phyloP scores from a whole-genome alignment of 1,284 basidiomycete species.

The Tranzscheliella williamsii region DNA sequence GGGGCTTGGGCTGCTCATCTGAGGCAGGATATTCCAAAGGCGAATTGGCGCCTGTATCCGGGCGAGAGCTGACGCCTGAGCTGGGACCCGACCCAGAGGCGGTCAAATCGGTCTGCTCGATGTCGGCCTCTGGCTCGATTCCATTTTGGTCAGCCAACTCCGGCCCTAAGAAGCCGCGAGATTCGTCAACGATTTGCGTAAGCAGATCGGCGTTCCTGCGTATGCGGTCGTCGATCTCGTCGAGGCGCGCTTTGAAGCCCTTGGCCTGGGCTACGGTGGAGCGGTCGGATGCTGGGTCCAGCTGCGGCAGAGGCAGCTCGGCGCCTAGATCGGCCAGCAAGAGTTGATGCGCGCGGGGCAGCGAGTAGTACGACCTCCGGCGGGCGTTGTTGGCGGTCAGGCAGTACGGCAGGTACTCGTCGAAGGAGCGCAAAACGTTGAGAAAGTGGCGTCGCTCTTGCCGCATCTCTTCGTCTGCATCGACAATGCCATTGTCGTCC shows the following conservation, averaged over 20 bases:
- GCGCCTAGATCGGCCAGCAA: constrained; percentile 37
- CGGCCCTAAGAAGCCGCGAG: constrained; percentile 47
- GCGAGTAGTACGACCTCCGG: constrained; percentile 42
- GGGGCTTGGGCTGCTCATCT: neutral
- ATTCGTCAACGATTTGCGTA: constrained; percentile 45
- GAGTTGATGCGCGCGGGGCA: constrained; percentile 48
- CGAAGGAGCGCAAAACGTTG: constrained; percentile 51
- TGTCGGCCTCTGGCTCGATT: no score
- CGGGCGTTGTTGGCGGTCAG: constrained; percentile 49
- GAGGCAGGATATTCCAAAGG: neutral
- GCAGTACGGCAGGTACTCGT: constrained; percentile 55
- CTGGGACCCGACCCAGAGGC: neutral
- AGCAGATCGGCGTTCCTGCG: constrained; percentile 56
- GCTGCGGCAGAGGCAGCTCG: constrained; percentile 31
- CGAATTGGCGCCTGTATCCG: neutral
- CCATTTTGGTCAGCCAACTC: neutral
- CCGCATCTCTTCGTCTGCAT: neutral
- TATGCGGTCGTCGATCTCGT: constrained; percentile 59
- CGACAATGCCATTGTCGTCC: no score
- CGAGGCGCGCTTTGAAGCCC: constrained; percentile 43
- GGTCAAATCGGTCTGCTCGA: no score
- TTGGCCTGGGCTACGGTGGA: neutral
- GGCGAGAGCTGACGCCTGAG: neutral
- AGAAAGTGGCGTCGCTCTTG: constrained; percentile 51
- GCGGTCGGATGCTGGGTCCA: constrained; percentile 1